Evolutionary conservation across 345 rosid species (phyloP).

Genomic region (Eutrema yunnanense): DNA sequence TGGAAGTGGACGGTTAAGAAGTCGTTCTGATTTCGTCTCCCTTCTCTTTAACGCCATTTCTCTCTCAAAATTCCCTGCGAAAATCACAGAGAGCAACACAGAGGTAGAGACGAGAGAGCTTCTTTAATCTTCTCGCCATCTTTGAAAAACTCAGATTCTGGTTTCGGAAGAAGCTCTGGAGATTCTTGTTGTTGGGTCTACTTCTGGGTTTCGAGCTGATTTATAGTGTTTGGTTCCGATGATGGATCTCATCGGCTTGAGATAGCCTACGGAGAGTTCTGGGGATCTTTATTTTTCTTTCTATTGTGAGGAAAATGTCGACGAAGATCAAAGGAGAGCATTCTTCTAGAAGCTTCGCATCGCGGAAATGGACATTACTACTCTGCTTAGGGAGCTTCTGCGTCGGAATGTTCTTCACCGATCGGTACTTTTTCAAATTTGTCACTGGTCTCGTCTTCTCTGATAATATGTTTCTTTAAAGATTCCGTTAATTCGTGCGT

Average conservation of each 20-base stretch:
- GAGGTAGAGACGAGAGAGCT: neutral
- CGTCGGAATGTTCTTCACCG: slow-evolving; percentile 85
- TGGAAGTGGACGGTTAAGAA: slow-evolving; percentile 23
- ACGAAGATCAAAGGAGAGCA: slow-evolving; percentile 67
- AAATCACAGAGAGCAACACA: neutral
- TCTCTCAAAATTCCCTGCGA: neutral
- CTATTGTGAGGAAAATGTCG: slow-evolving; percentile 25
- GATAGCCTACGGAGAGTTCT: neutral
- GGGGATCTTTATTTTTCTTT: neutral
- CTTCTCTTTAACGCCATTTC: slow-evolving; percentile 26
- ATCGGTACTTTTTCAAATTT: slow-evolving; percentile 17
- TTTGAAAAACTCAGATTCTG: neutral
- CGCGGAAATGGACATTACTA: slow-evolving; percentile 64
- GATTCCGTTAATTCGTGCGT: neutral
- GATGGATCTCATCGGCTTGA: neutral
- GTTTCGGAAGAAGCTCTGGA: neutral
- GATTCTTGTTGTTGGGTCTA: neutral
- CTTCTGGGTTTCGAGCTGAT: neutral
- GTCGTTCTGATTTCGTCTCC: slow-evolving; percentile 33
- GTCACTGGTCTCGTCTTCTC: neutral
- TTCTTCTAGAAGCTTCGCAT: slow-evolving; percentile 40
- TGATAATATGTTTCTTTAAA: neutral
- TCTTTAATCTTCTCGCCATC: neutral
- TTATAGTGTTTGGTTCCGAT: neutral
- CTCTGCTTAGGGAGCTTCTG: slow-evolving; percentile 81